phyloP scores from a whole-genome alignment of 2,329 filamentous ascomycete genomes.

The Fusarium sulawesiense region DNA sequence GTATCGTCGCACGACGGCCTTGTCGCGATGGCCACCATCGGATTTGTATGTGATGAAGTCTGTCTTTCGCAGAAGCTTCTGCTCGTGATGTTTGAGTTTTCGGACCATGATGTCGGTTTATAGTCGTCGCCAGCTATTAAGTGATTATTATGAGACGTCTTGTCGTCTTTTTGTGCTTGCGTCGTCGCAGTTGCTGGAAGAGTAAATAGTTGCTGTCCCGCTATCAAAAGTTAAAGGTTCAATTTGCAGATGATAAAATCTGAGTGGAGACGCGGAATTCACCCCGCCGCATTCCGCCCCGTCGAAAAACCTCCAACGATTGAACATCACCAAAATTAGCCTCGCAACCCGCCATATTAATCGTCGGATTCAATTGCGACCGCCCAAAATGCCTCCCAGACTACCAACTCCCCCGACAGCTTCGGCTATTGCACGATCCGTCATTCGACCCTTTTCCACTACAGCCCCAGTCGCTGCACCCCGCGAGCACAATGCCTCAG shows the following conservation, averaged over 20 bases:
- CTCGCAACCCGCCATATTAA: slow-evolving; percentile 9
- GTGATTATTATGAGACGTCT: background rate
- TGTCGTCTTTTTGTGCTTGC: background rate
- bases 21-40: slow-evolving; percentile 87
- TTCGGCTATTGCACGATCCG: slow-evolving; percentile 27
- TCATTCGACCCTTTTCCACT: slow-evolving; percentile 49
- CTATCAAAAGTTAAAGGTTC: slow-evolving; percentile 20
- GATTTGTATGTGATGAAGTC: slow-evolving; percentile 96
- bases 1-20: slow-evolving; percentile 83
- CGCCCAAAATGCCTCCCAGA: slow-evolving; percentile 55
- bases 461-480: slow-evolving; percentile 44
- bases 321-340: slow-evolving; percentile 33
- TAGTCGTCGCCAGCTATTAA: background rate
- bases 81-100: slow-evolving; percentile 96
- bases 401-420: slow-evolving; percentile 47
- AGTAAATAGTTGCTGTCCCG: slow-evolving; percentile 5
- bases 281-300: slow-evolving; percentile 40
- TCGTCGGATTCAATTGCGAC: slow-evolving; percentile 18
- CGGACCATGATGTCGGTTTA: slow-evolving; percentile 78
- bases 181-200: background rate
- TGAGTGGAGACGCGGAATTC: slow-evolving; percentile 46
- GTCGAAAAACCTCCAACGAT: slow-evolving; percentile 45
- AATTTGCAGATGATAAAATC: slow-evolving; percentile 44
- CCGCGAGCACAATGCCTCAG: slow-evolving; percentile 28
- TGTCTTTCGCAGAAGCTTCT: slow-evolving; percentile 91